phyloP scores from a whole-genome alignment of 768 basidiomycete genomes.

The Russula compacta region DNA sequence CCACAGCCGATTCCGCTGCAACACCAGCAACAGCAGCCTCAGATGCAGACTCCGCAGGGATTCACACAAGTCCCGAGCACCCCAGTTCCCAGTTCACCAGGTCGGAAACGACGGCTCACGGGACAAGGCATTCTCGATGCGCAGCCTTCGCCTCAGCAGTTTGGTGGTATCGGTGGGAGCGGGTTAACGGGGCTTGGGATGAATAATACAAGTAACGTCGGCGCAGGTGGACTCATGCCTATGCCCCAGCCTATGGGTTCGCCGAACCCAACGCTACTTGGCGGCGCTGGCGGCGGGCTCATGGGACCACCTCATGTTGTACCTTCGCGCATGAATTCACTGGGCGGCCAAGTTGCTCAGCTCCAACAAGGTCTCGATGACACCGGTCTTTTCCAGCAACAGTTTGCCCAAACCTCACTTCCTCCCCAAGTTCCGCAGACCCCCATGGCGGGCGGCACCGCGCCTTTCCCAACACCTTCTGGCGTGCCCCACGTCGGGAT shows the following conservation, averaged over 20 bases:
- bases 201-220: constrained; percentile 1
- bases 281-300: constrained; percentile 27
- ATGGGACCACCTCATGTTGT: constrained; percentile 32
- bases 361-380: constrained; percentile 26
- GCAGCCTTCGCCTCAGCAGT: constrained; percentile 16
- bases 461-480: constrained; percentile 12
- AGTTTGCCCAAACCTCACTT: constrained; percentile 2
- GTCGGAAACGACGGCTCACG: constrained; percentile 17
- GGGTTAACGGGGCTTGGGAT: constrained; percentile 7
- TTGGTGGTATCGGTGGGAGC: constrained; percentile 6
- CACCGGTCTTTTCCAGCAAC: constrained; percentile 12
- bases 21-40: constrained; percentile 1
- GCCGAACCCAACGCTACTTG: constrained; percentile 23
- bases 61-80: constrained; percentile 12
- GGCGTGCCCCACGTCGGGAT: constrained; percentile 16
- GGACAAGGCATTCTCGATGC: constrained; percentile 8
- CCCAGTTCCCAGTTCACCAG: constrained; percentile 11
- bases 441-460: constrained; percentile 12
- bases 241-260: constrained; percentile 18
- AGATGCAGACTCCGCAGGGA: constrained; percentile 4
- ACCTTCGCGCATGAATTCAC: constrained; percentile 24
- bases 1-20: neutral
- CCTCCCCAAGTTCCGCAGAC: constrained; percentile 19
- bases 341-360: constrained; percentile 5
- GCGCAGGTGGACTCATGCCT: constrained; percentile 6